These are phyloP conservation scores for Solanum clarkiae DNA, from an alignment of 257 asterid genomes.

Conservation along the genomic window DNA sequence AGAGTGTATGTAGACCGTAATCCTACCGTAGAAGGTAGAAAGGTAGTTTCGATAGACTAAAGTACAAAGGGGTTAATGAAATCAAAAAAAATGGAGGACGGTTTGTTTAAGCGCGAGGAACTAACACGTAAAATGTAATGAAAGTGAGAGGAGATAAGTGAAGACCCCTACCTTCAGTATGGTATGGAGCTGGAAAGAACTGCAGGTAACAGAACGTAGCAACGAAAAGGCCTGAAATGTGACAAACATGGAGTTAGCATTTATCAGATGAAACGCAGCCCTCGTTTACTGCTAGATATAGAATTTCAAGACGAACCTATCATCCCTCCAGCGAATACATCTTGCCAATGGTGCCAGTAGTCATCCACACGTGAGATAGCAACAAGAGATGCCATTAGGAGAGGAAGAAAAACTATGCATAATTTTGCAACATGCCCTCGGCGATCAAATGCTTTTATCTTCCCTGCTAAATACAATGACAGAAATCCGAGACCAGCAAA, in stretches of 20 bases:
- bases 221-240: slow-evolving; percentile 41
- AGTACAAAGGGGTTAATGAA: not conserved
- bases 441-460: slow-evolving; percentile 65
- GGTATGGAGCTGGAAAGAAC: slow-evolving; percentile 82
- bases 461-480: slow-evolving; percentile 60
- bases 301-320: slow-evolving; percentile 37
- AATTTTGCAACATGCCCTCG: slow-evolving; percentile 71
- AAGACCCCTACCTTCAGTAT: slow-evolving; percentile 31
- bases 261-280: not conserved
- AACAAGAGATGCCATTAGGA: slow-evolving; percentile 67
- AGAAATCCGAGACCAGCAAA: slow-evolving; percentile 88
- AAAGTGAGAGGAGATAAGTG: not conserved
- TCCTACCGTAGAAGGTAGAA: no score
- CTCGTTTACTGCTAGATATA: not conserved
- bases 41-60: no score
- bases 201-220: slow-evolving; percentile 76
- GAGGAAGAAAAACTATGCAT: slow-evolving; percentile 61
- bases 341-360: slow-evolving; percentile 98
- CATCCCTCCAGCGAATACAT: slow-evolving; percentile 77
- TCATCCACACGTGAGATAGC: slow-evolving; percentile 91
- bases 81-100: not conserved
- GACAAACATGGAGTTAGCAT: not conserved
- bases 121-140: not conserved
- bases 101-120: not conserved
- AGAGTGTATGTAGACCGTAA: no score